Base-by-base conservation (phyloP, 441 rosid species). In the Adansonia gregorii region DNA sequence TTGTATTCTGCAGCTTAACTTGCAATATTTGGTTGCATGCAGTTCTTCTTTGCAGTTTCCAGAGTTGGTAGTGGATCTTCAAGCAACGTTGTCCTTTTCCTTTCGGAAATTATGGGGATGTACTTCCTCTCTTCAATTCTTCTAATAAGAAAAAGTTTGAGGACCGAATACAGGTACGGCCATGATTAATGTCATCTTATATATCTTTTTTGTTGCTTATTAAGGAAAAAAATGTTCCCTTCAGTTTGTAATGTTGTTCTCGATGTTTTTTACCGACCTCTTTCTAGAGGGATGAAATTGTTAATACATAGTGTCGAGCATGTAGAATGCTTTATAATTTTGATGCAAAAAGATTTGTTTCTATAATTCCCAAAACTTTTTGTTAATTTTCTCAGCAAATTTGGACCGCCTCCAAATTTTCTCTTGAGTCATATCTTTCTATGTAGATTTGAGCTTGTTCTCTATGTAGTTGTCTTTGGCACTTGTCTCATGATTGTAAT, bases 41-140 rank as follows among this genome's bases (percentile, higher is more conserved):
- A 97, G 99, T 97, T 95, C 85, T 95, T 97, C 95, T 97, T 94
- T 89, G 99, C 98, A 58, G 97, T 97, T 46, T 97, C 99, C 61
- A 91, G 97, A 82, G 98, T 88, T 17, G 98, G 99, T 73, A 93
- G 99, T 86, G 99, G 98, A 82, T 97, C 99, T 71, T 97, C 98
- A 73, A 97, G 99, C 91, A 95, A 95, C 6, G 97, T 95, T 73
- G 98, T 97, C 67, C 98, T 93, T 60, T 97, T 97, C 79, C 88
- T 94, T 45, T 92, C 99, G 0, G 99, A 97, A 84, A 94, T 95
- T 71, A 97, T 97, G 99, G 99, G 99, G 80, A 97, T 94, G 99
- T 97, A 94, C 82, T 97, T 97, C 78, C 77, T 97, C 56, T 97
- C 98, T 48, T 97, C 99, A 51, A 97, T 93, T 86, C 98, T 95